Base-by-base conservation (phyloP, 306 rosid species). In the Ormosia semicastrata region DNA sequence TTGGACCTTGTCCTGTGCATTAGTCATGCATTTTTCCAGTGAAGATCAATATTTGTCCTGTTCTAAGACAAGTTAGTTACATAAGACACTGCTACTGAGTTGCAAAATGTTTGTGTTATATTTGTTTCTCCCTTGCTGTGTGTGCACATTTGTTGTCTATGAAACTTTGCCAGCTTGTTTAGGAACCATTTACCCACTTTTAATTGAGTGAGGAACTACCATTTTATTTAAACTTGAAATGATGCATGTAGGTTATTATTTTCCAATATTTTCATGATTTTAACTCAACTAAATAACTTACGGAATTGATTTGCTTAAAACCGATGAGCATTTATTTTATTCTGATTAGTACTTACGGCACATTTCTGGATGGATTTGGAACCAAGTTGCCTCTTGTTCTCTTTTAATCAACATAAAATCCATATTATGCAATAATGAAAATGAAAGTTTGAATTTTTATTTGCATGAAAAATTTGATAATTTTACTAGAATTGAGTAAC, bases 31-130 rank as follows among this genome's bases (percentile, higher is more conserved):
- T 39, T 76, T 81, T 72, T 82, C 89, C 62, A 78, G 18, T 13
- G 87, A 80, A 59, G 73, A 73, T 14, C 77, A 83, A 58, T 70
- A 71, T 81, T 83, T 74, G 40, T 76, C 86, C 56, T 56, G 47
- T 52, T 24, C 73, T 7, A 78, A 81, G 98, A 71, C 34, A 95
- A 97, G 99, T 96, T 71, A 47, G 92, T 85, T 80, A 5, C 37
- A 3, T 34, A 44, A 66, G 54, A 60, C 41, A 65, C 24, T 72
- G 68, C 4, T 56, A 41, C 53, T 14, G 7, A 73, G 79, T 43
- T 71, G 14, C 71, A 50, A 1, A 24, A 24, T 24, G 24, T 24
- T 24, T 52, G n/a, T n/a, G n/a, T n/a, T n/a, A n/a, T n/a, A 52
- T 33, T 10, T 52, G n/a, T n/a, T n/a, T n/a, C n/a, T n/a, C n/a